Evolutionary conservation across 148 eudicot genomes (phyloP).

Genomic region (Euryodendron excelsum): DNA sequence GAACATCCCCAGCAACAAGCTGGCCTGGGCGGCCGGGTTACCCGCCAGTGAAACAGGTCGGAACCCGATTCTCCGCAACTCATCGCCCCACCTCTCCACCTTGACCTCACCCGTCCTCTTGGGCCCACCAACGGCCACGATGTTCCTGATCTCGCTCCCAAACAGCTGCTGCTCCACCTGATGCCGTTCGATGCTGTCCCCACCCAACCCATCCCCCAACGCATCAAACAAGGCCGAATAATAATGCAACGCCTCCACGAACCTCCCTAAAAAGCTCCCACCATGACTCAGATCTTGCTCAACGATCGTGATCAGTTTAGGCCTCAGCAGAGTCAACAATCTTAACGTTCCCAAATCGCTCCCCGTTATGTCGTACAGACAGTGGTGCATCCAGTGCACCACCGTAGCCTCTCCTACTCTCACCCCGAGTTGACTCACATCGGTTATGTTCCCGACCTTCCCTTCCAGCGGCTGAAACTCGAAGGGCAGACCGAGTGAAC

Average conservation of each 20-base stretch:
- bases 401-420: slow-evolving; percentile 39
- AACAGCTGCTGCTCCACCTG: slow-evolving; percentile 66
- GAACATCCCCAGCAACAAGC: slow-evolving; percentile 69
- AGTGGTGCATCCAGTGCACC: slow-evolving; percentile 78
- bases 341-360: slow-evolving; percentile 46
- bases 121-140: slow-evolving; percentile 64
- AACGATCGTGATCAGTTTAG: slow-evolving; percentile 64
- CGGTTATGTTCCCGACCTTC: slow-evolving; percentile 54
- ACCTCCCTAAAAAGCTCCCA: slow-evolving; percentile 58
- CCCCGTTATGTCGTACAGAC: slow-evolving; percentile 63
- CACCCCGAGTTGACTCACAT: slow-evolving; percentile 31
- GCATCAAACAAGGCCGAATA: slow-evolving; percentile 85
- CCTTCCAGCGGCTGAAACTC: slow-evolving; percentile 64
- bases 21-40: slow-evolving; percentile 71
- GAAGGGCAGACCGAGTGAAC: slow-evolving; percentile 57
- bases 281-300: slow-evolving; percentile 62
- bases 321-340: slow-evolving; percentile 40
- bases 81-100: slow-evolving; percentile 58
- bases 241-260: slow-evolving; percentile 77
- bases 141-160: slow-evolving; percentile 70
- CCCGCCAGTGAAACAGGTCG: slow-evolving; percentile 62
- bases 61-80: slow-evolving; percentile 54
- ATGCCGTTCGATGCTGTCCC: slow-evolving; percentile 50
- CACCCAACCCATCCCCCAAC: slow-evolving; percentile 54
- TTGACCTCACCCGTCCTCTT: slow-evolving; percentile 42